A percentile compares a stretch with the other conserved stretches of the same genome.
These are phyloP conservation scores for Limnanthes douglasii DNA, from an alignment of 345 rosid genomes.

Conservation along the genomic window DNA sequence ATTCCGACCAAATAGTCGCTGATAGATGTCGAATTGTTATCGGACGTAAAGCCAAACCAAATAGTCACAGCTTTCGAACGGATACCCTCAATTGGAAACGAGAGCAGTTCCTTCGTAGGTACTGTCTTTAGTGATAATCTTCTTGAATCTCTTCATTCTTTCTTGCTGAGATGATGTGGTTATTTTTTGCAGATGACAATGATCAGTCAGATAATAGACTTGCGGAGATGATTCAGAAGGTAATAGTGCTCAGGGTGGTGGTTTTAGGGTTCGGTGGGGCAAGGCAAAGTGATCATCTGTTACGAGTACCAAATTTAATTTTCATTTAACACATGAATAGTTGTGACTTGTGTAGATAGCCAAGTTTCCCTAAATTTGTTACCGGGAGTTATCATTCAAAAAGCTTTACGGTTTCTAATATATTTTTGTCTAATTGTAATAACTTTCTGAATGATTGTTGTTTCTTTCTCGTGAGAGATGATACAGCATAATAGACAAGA, in stretches of 20 bases:
- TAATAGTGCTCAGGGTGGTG: too few species aligned
- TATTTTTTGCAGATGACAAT: slow-evolving; percentile 19
- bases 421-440: too few species aligned
- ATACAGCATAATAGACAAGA: slow-evolving; percentile 62
- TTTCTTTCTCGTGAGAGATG: slow-evolving; percentile 4
- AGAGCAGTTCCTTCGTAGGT: slow-evolving; percentile 10
- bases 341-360: too few species aligned
- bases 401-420: neutral
- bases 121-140: slow-evolving; percentile 5
- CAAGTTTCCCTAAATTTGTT: too few species aligned
- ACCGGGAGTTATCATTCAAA: neutral
- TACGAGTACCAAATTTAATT: too few species aligned
- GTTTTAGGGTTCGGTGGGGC: too few species aligned
- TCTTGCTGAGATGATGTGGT: slow-evolving; percentile 10
- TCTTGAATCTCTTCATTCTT: slow-evolving; percentile 5
- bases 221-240: slow-evolving; percentile 53
- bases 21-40: slow-evolving; percentile 9
- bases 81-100: slow-evolving; percentile 18
- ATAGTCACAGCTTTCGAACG: slow-evolving; percentile 12
- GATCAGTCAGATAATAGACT: slow-evolving; percentile 28
- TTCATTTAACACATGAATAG: too few species aligned
- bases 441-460: slow-evolving; percentile 1
- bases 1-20: slow-evolving; percentile 5
- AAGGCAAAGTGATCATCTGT: too few species aligned
- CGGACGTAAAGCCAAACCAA: slow-evolving; percentile 17